These are phyloP conservation scores for Didymosphaeria variabile DNA, from an alignment of 2,329 filamentous ascomycete species.

Conservation along the genomic window DNA sequence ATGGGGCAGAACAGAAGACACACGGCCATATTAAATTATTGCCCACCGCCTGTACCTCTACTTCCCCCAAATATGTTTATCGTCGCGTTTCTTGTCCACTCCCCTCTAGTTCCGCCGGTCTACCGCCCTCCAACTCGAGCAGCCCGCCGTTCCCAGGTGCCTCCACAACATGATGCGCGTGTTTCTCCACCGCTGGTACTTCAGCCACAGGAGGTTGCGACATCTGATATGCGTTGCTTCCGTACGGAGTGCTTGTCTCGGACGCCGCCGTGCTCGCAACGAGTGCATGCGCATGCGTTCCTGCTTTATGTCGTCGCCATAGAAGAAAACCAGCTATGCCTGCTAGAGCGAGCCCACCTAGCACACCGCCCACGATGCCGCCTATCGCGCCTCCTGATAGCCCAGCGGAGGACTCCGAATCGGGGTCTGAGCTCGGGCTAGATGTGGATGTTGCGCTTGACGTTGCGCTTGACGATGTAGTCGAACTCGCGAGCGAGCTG, in stretches of 20 bases:
- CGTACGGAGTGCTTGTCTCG: not conserved
- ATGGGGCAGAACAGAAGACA: too few relatives aligned
- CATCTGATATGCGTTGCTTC: not conserved
- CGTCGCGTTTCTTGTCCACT: not conserved
- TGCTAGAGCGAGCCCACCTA: constrained; percentile 22
- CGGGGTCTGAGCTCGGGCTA: not conserved
- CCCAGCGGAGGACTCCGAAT: not conserved
- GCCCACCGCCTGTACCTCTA: too few relatives aligned
- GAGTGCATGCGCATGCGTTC: not conserved
- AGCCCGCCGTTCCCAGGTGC: not conserved
- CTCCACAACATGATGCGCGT: not conserved
- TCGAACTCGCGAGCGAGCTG: not conserved
- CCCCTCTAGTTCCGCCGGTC: not conserved
- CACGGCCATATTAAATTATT: too few relatives aligned
- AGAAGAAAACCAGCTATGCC: constrained; percentile 19
- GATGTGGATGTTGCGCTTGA: not conserved
- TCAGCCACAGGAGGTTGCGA: not conserved
- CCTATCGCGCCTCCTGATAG: constrained; percentile 26
- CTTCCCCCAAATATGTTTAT: not conserved
- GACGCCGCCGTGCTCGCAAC: not conserved
- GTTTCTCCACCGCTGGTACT: not conserved
- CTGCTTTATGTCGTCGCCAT: constrained; percentile 12
- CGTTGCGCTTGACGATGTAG: not conserved
- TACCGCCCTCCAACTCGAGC: not conserved
- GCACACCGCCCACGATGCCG: constrained; percentile 23